Conservation (phyloP, 2,329 filamentous ascomycete genomes). For the Stemphylium beticola region DNA sequence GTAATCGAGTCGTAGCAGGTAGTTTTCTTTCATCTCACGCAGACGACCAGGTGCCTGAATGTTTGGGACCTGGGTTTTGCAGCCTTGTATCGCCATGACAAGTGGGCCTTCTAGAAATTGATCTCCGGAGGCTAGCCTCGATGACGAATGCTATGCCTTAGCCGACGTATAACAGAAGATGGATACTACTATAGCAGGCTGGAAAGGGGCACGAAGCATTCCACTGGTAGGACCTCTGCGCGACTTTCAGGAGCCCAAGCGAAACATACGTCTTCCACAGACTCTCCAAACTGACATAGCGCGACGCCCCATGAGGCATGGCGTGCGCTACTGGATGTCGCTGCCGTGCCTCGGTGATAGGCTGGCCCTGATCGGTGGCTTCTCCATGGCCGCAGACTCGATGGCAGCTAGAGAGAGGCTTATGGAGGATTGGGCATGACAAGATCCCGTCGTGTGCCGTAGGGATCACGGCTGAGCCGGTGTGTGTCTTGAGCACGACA, state of each 20-base stretch:
- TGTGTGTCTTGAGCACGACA: slow-evolving; percentile 28
- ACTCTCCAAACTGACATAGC: slow-evolving; percentile 18
- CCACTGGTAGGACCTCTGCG: slow-evolving; percentile 19
- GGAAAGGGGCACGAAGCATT: slow-evolving; percentile 27
- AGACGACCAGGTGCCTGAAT: slow-evolving; percentile 6
- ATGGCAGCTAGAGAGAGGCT: slow-evolving; percentile 21
- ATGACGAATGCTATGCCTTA: slow-evolving; percentile 35
- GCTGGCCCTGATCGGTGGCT: slow-evolving; percentile 16
- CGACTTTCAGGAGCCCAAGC: slow-evolving; percentile 22
- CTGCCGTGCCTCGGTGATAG: slow-evolving; percentile 5
- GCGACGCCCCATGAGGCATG: slow-evolving; percentile 15
- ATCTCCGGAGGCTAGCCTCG: slow-evolving; percentile 21
- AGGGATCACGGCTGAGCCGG: slow-evolving; percentile 25
- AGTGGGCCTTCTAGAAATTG: slow-evolving; percentile 22
- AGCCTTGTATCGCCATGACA: slow-evolving; percentile 7
- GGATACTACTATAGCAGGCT: slow-evolving; percentile 11
- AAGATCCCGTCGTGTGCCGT: slow-evolving; percentile 27
- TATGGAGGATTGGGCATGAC: slow-evolving; percentile 30
- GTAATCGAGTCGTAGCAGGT: slow-evolving; percentile 12
- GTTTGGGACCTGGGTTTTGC: slow-evolving; percentile 5
- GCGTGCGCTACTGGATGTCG: slow-evolving; percentile 8
- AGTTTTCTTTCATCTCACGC: slow-evolving; percentile 7
- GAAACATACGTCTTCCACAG: slow-evolving; percentile 10
- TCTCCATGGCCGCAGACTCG: slow-evolving; percentile 36
- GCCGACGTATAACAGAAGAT: slow-evolving; percentile 28